Evolutionary conservation across 1,284 basidiomycete genomes (phyloP).

Genomic region (Chiua sp.): DNA sequence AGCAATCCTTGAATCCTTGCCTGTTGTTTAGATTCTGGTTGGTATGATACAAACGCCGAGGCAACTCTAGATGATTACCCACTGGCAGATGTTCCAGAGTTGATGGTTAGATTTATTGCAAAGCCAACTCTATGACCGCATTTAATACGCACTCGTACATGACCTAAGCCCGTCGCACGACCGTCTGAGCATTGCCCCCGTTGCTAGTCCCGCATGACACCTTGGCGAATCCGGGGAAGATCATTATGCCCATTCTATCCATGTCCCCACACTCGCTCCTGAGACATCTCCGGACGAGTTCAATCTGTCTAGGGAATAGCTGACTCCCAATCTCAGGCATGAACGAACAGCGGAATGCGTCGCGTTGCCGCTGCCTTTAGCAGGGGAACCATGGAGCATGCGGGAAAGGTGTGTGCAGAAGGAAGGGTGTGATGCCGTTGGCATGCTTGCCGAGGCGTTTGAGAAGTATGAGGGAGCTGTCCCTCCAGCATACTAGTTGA

Average conservation of each 20-base stretch:
- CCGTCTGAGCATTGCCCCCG: conserved; percentile 64
- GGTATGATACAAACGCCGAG: conserved; percentile 22
- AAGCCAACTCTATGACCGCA: conserved; percentile 21
- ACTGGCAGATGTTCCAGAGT: neutral
- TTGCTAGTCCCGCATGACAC: conserved; percentile 53
- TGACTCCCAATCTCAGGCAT: conserved; percentile 77
- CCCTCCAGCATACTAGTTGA: conserved; percentile 66
- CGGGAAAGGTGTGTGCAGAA: conserved; percentile 76
- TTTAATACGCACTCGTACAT: conserved; percentile 78
- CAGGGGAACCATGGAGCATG: conserved; percentile 77
- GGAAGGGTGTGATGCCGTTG: conserved; percentile 53
- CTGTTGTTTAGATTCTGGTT: conserved; percentile 55
- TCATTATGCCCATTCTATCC: conserved; percentile 77
- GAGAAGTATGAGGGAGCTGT: conserved; percentile 65
- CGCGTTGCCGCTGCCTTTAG: conserved; percentile 50
- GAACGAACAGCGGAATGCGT: conserved; percentile 83
- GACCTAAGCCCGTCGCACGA: conserved; percentile 83
- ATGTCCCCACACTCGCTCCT: conserved; percentile 71
- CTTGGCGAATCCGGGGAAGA: conserved; percentile 86
- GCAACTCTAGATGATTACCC: conserved; percentile 24
- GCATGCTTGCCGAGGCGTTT: conserved; percentile 51
- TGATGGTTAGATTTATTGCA: neutral
- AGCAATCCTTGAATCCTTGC: conserved; percentile 72
- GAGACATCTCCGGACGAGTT: conserved; percentile 79
- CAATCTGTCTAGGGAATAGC: conserved; percentile 71